Evolutionary conservation across 2,329 filamentous ascomycete genomes (phyloP).

Genomic region (Nemania abortiva): DNA sequence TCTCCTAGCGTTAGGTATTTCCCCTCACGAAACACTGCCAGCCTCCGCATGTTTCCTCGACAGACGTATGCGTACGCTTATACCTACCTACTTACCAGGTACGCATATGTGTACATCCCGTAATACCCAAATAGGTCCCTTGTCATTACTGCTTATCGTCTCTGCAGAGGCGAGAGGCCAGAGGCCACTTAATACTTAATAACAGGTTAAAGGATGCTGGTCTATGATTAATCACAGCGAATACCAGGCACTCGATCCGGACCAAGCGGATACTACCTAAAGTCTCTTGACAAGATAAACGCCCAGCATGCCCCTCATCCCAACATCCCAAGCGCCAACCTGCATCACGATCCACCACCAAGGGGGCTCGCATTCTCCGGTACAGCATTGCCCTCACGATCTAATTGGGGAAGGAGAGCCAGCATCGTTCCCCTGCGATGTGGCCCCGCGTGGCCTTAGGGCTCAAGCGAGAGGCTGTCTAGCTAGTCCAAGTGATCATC

Average conservation of each 20-base stretch:
- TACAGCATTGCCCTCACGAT: conserved; percentile 5
- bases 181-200: conserved; percentile 3
- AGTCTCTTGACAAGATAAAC: conserved; percentile 30
- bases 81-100: not conserved
- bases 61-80: not conserved
- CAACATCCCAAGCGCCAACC: conserved; percentile 38
- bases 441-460: conserved; percentile 33
- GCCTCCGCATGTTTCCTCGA: conserved; percentile 27
- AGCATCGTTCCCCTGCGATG: conserved; percentile 16
- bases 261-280: conserved; percentile 29
- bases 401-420: conserved; percentile 36
- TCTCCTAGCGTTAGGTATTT: conserved; percentile 5
- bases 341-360: conserved; percentile 40
- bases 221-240: conserved; percentile 29
- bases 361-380: conserved; percentile 23
- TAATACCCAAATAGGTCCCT: not conserved
- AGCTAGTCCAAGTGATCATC: conserved; percentile 27
- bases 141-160: conserved; percentile 1
- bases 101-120: not conserved
- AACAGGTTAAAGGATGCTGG: conserved; percentile 3
- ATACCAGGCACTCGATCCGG: conserved; percentile 24
- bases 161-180: conserved; percentile 1
- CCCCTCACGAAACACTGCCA: conserved; percentile 31
- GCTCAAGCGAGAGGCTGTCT: conserved; percentile 30
- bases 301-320: conserved; percentile 22